Evolutionary conservation across 2,329 filamentous ascomycete genomes (phyloP).

Genomic region (Penicillium rolfsii): DNA sequence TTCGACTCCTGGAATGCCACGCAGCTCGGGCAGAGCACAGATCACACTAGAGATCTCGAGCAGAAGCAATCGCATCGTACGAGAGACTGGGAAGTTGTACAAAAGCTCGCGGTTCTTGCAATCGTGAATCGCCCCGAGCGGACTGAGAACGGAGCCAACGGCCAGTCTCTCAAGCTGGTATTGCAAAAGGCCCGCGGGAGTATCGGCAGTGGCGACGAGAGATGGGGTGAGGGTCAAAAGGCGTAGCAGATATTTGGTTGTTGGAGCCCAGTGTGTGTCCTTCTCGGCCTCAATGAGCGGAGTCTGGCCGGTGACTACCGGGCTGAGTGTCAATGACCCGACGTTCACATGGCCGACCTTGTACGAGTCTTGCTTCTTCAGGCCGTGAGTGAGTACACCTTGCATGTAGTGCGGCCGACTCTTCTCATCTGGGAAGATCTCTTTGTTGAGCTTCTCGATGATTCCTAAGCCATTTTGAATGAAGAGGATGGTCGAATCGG

Average conservation of each 20-base stretch:
- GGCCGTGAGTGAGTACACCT: conserved; percentile 66
- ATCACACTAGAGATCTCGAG: conserved; percentile 75
- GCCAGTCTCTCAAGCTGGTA: conserved; percentile 79
- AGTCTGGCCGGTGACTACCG: conserved; percentile 44
- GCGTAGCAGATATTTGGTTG: conserved; percentile 64
- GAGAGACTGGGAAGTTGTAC: conserved; percentile 66
- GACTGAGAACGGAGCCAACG: conserved; percentile 75
- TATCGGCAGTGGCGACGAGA: conserved; percentile 63
- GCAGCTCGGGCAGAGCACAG: conserved; percentile 72
- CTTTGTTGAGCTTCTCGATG: conserved; percentile 73
- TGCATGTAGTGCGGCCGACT: conserved; percentile 75
- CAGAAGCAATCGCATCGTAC: conserved; percentile 71
- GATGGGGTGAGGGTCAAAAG: conserved; percentile 65
- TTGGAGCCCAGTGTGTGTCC: conserved; percentile 39
- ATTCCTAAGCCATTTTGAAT: conserved; percentile 82
- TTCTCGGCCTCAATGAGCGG: conserved; percentile 26
- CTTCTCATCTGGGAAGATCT: conserved; percentile 68
- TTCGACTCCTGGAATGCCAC: conserved; percentile 61
- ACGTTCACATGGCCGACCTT: conserved; percentile 61
- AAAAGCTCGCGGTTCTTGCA: conserved; percentile 72
- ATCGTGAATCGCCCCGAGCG: conserved; percentile 78
- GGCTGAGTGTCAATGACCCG: conserved; percentile 61
- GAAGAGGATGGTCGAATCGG: conserved; percentile 72
- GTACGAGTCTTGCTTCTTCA: conserved; percentile 55
- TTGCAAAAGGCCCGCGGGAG: conserved; percentile 65